These are phyloP conservation scores for Cavenderia fasciculata DNA, from an alignment of 78 protist genomes.

Conservation along the genomic window DNA sequence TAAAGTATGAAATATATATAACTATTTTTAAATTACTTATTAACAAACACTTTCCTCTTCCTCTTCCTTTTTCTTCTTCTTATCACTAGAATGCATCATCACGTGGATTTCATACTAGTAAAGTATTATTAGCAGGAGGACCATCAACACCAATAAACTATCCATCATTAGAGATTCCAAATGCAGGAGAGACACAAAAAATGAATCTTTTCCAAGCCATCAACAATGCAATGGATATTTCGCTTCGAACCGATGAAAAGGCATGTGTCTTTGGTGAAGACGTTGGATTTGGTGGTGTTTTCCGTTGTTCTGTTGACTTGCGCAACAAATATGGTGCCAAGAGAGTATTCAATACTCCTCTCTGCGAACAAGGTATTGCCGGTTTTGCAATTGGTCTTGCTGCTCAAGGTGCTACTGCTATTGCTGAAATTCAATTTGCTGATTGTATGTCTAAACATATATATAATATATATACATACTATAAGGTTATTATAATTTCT, in stretches of 20 bases:
- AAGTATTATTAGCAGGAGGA: slow-evolving; percentile 14
- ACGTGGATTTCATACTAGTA: slow-evolving; percentile 7
- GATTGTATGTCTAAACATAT: slow-evolving; percentile 83
- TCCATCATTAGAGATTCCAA: slow-evolving; percentile 54
- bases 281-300: slow-evolving; percentile 99
- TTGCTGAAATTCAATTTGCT: slow-evolving; percentile 98
- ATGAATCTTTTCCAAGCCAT: slow-evolving; percentile 88
- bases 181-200: slow-evolving; percentile 75
- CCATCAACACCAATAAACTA: slow-evolving; percentile 43
- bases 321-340: slow-evolving; percentile 89
- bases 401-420: slow-evolving; percentile 92
- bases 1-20: too few species aligned
- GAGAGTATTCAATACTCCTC: slow-evolving; percentile 97
- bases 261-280: slow-evolving; percentile 96
- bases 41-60: too few species aligned
- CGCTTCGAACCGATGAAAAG: slow-evolving; percentile 74
- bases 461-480: background rate
- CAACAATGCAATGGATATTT: slow-evolving; percentile 90
- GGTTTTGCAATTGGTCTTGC: slow-evolving; percentile 97
- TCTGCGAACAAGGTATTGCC: slow-evolving; percentile 97
- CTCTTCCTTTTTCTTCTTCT: too few species aligned
- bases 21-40: too few species aligned
- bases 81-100: too few species aligned
- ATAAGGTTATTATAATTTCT: background rate
- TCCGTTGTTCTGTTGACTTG: slow-evolving; percentile 92